Conservation (phyloP, 2,329 filamentous ascomycete genomes). For the Cladosporium sp. region DNA sequence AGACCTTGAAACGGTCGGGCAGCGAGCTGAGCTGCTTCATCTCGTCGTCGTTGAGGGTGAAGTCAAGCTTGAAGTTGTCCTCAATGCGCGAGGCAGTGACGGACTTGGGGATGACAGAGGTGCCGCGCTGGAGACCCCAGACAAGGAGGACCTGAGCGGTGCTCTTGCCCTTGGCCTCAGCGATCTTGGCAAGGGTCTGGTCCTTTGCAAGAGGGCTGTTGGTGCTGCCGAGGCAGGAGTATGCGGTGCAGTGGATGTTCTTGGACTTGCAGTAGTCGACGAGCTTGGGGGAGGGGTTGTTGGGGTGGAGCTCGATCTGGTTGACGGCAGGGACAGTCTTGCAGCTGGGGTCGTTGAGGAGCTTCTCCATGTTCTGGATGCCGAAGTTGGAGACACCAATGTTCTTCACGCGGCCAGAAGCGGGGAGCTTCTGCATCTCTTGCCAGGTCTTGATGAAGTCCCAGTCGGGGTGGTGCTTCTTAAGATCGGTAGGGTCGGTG, state of each 20-base stretch:
- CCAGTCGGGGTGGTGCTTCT: conserved; percentile 72
- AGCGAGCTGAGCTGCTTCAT: conserved; percentile 63
- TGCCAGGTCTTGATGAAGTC: conserved; percentile 55
- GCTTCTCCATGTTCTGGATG: conserved; percentile 45
- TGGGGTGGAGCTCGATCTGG: conserved; percentile 64
- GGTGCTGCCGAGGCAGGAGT: conserved; percentile 44
- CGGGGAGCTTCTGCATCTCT: conserved; percentile 59
- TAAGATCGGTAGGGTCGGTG: conserved; percentile 49
- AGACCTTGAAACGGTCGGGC: conserved; percentile 77
- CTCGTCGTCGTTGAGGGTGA: conserved; percentile 69
- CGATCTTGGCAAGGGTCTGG: conserved; percentile 37
- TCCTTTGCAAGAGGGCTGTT: conserved; percentile 43
- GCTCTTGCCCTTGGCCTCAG: conserved; percentile 40
- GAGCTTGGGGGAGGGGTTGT: conserved; percentile 55
- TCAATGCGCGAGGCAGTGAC: conserved; percentile 60
- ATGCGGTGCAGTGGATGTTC: conserved; percentile 51
- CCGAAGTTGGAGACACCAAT: conserved; percentile 78
- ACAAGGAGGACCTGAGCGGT: conserved; percentile 44
- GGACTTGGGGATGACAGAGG: conserved; percentile 51
- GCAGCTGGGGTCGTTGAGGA: conserved; percentile 56
- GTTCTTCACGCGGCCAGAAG: conserved; percentile 59
- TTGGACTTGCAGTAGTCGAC: conserved; percentile 48
- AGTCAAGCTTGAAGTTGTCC: conserved; percentile 69
- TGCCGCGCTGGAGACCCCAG: conserved; percentile 48
- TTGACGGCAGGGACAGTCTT: conserved; percentile 61